Evolutionary conservation across 169 alveolate genomes (phyloP), one percentile per base, ranked within the genome.

Genomic region (Eimeria zaria): DNA sequence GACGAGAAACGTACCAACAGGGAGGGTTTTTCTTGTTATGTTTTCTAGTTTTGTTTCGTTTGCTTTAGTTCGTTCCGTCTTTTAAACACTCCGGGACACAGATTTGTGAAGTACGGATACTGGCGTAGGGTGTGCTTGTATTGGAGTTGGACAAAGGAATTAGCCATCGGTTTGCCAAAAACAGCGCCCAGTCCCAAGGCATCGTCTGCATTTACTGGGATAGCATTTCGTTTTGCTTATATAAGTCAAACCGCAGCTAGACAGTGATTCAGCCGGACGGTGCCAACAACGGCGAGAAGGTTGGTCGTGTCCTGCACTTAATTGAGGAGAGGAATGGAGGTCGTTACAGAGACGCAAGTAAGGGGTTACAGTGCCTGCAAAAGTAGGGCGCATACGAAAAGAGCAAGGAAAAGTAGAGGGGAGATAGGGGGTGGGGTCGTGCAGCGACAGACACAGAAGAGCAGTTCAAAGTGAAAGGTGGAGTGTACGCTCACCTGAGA

Each of bases 1-100:
- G 74, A 69, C 78, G 44, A 69, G 33, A 44, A 33, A 69, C 48
- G 33, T 44, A 69, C 44, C 48, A 33, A 30, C 78, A 11, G 78
- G 78, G 78, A 69, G 48, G 78, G 78, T 22, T 69, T 69, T 33
- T 69, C 44, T 69, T 69, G 78, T 8, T 33, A 69, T 69, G 78
- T 14, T 69, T 69, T 69, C 78, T 69, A 33, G 74, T 30, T 69
- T 69, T 33, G 48, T 30, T 69, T 30, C 20, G 44, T 20, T 33
- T 27, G 22, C 18, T 27, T 27, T 64, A 0, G 27, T 69, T 33
- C 9, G 12, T n/a, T 33, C 12, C 24, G 78, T 69, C 44, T 69
- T 1, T 69, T 18, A 14, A 69, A 8, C 73, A 27, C 18, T 24
- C 73, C 39, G 27, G 39, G 12, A 27, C 73, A 27, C 6, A 5